These are phyloP conservation scores for Calonectria fujianensis DNA, from an alignment of 2,329 filamentous ascomycete species.

Conservation along the genomic window DNA sequence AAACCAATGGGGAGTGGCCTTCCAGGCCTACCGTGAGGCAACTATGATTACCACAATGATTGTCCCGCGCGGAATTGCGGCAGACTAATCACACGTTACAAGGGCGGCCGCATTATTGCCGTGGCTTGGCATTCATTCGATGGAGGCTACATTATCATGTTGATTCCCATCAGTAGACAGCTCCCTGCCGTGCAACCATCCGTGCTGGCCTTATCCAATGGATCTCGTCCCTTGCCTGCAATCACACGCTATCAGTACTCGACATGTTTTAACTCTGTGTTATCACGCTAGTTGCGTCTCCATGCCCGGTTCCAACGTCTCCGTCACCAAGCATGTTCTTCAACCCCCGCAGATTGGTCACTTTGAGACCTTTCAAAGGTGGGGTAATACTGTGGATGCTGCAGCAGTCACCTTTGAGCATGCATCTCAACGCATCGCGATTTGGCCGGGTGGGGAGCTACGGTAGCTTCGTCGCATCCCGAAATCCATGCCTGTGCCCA, in stretches of 20 bases:
- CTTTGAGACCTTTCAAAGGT: slow-evolving; percentile 24
- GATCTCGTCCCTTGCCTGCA: neutral
- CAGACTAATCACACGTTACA: slow-evolving; percentile 18
- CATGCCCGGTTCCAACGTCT: slow-evolving; percentile 7
- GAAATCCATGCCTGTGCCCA: slow-evolving; percentile 18
- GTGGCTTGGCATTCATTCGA: neutral
- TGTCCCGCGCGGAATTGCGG: neutral
- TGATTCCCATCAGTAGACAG: slow-evolving; percentile 9
- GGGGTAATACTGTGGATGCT: slow-evolving; percentile 31
- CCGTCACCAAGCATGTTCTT: slow-evolving; percentile 11
- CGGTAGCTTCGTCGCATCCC: slow-evolving; percentile 9
- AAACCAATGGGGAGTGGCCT: slow-evolving; percentile 22
- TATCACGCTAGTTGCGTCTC: slow-evolving; percentile 15
- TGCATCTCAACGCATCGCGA: slow-evolving; percentile 34
- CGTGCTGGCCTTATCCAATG: neutral
- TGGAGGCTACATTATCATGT: neutral
- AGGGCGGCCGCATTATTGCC: neutral
- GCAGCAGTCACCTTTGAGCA: slow-evolving; percentile 25
- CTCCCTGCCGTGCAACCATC: slow-evolving; percentile 31
- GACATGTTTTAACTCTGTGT: slow-evolving; percentile 9
- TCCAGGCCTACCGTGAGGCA: neutral
- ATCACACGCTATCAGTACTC: slow-evolving; percentile 21
- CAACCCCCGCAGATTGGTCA: slow-evolving; percentile 24
- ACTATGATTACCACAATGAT: neutral
- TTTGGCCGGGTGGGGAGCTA: slow-evolving; percentile 31